Base-by-base conservation (phyloP, 331 rosid genomes). In the Dryas integrifolia region DNA sequence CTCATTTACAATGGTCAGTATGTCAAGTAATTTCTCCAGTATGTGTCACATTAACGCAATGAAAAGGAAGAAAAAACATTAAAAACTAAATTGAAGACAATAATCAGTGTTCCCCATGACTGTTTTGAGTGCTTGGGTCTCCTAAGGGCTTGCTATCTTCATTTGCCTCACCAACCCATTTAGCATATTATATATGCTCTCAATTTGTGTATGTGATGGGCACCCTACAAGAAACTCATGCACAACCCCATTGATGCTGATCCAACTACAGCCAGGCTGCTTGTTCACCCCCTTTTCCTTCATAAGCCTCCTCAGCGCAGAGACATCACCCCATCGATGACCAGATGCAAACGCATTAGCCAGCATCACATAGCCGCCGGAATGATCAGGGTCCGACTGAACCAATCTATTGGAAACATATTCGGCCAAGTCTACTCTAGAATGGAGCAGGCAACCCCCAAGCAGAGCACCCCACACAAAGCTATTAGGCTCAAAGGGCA, bases 401-500 rank as follows among this genome's bases (percentile, higher is more conserved):
- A 86, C 84, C 65, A 89, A 88, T 81, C 72, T 83, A 69, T 26
- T 43, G 5, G 87, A 86, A 86, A 86, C 84, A 78, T 77, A 70
- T 46, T 74, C 80, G 11, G 88, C 88, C 80, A 81, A 72, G 60
- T 82, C 84, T 52, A 76, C 72, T 79, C 81, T 83, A 41, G 84
- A 86, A 69, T 86, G 89, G 58, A 86, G 85, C 45, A 85, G 71
- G 78, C 91, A 88, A 39, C 86, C 89, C 21, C 86, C 82, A 41
- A 88, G 86, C 61, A 86, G 50, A 81, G 94, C 88, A 69, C 88
- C 87, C 89, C 88, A 88, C 51, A 86, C 89, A 77, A 89, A 83
- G 55, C 72, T 81, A 70, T 86, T 85, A 30, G 87, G 84, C 74
- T 86, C 81, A 68, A 89, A 78, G 64, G 85, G 88, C 89, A 86